Evolutionary conservation across 1,139 yeast species (phyloP), one percentile per base, ranked within the genome.

Genomic region (Groenewaldozyma sp.): DNA sequence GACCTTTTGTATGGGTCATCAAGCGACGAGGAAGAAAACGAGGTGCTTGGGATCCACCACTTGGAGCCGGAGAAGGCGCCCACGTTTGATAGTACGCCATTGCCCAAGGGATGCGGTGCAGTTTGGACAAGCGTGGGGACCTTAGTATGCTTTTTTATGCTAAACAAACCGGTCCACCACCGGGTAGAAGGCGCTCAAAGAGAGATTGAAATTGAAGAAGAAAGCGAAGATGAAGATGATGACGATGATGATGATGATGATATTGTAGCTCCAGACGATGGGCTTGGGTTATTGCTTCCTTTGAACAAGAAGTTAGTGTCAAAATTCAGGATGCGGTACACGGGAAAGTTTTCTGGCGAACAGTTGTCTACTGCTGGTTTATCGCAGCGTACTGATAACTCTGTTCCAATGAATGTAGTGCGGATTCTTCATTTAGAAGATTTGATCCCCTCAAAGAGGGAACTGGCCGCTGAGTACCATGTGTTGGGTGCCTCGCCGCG

Each of bases 91-190:
- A 78, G 87, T 28, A 84, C 95, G 0, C 96, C 96, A 0, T 70
- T 87, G 3, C 95, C 96, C 0, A 86, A 83, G 55, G 94, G 91
- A 3, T 87, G 95, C 64, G 95, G 96, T 7, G 95, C 94, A 0
- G 67, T 76, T 0, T 87, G 96, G 95, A 71, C 93, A 0, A 72
- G 76, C 13, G 72, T 76, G 2, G 96, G 96, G 0, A 76, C 75
- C 45, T 65, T 87, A 40, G 80, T 87, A 1, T 83, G 95, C 54
- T 87, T 88, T 53, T 86, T 84, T 60, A 29, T 36, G 17, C 27
- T 13, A 7, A 29, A 29, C 33, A 27, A 24, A n/a, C 31, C 24
- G 18, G 18, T 14, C 19, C 14, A 9, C 11, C 21, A 7, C 22
- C 14, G 16, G 3, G 19, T n/a, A 9, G 36, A 24, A 2, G 24